Evolutionary conservation across 768 basidiomycete genomes (phyloP), one percentile per base, ranked within the genome.

Genomic region (Russula foetens): DNA sequence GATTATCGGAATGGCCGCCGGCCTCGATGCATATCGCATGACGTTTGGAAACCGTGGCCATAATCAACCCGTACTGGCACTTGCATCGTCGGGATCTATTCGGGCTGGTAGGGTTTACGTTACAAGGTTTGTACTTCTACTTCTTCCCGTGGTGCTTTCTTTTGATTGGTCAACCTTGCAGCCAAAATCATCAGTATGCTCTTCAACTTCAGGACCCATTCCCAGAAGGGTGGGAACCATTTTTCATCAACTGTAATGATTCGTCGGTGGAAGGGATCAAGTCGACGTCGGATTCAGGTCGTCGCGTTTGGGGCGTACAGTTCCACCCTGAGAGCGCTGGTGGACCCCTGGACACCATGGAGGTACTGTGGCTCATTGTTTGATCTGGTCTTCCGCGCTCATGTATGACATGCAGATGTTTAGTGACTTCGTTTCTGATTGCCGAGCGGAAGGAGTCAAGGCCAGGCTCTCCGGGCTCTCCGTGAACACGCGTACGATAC

Each of bases 201-300:
- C 78, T 98, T 59, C 88, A 85, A 70, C 76, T 98, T 54, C 86
- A 88, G 63, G 96, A 98, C 69, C 90, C 93, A 4, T 97, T 98
- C 90, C 97, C 97, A 28, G 77, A 80, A 59, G 97, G 94, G 19
- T 99, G 93, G 94, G 93, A 96, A 67, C 96, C 96, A 0, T 98
- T 96, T 82, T 99, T 99, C 79, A 96, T 98, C 78, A 99, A 98
- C 75, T 97, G 93, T 76, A 98, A 98, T 69, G 96, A 98, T 75
- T 98, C 96, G 17, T 97, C 93, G 1, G 94, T 98, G 17, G 97
- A 98, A 71, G 97, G 97, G 41, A 97, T 98, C 80, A 98, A 94
- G 75, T 95, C 93, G 19, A 97, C 97, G 2, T 70, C 76, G 0
- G 88, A 86, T 11, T 94, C 92, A 24, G 93, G 93, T 56, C 92